These are phyloP conservation scores for Colletotrichum coccodes DNA, from an alignment of 2,329 filamentous ascomycete species.

Conservation along the genomic window DNA sequence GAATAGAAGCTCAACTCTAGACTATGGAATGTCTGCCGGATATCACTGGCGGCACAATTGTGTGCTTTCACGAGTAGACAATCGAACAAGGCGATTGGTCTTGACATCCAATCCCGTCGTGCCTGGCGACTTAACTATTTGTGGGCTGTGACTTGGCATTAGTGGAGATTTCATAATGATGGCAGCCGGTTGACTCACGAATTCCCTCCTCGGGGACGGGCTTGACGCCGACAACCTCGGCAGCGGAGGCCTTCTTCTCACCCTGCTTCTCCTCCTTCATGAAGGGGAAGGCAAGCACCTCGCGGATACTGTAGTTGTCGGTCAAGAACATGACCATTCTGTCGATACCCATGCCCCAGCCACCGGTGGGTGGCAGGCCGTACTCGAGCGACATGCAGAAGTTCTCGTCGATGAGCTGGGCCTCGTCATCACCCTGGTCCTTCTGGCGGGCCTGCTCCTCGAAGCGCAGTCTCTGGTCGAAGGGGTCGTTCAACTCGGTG, in stretches of 20 bases:
- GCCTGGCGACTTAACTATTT: slow-evolving; percentile 24
- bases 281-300: slow-evolving; percentile 96
- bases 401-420: slow-evolving; percentile 94
- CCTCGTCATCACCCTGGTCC: slow-evolving; percentile 96
- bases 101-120: slow-evolving; percentile 15
- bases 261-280: slow-evolving; percentile 84
- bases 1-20: slow-evolving; percentile 33
- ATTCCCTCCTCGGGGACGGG: slow-evolving; percentile 71
- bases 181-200: slow-evolving; percentile 16
- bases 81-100: slow-evolving; percentile 16
- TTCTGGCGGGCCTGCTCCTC: slow-evolving; percentile 86
- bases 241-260: slow-evolving; percentile 64
- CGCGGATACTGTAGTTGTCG: slow-evolving; percentile 91
- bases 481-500: slow-evolving; percentile 94
- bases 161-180: neutral
- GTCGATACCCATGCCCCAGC: slow-evolving; percentile 97
- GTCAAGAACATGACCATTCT: slow-evolving; percentile 95
- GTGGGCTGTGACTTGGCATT: slow-evolving; percentile 24
- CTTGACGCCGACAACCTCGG: slow-evolving; percentile 70
- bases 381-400: slow-evolving; percentile 87
- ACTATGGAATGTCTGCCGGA: slow-evolving; percentile 31
- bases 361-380: slow-evolving; percentile 88
- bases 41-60: slow-evolving; percentile 16
- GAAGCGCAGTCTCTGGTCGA: slow-evolving; percentile 90
- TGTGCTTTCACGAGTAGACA: slow-evolving; percentile 11